Evolutionary conservation across 768 basidiomycete species (phyloP), one percentile per base, ranked within the genome.

Genomic region (Podaxis sp.): DNA sequence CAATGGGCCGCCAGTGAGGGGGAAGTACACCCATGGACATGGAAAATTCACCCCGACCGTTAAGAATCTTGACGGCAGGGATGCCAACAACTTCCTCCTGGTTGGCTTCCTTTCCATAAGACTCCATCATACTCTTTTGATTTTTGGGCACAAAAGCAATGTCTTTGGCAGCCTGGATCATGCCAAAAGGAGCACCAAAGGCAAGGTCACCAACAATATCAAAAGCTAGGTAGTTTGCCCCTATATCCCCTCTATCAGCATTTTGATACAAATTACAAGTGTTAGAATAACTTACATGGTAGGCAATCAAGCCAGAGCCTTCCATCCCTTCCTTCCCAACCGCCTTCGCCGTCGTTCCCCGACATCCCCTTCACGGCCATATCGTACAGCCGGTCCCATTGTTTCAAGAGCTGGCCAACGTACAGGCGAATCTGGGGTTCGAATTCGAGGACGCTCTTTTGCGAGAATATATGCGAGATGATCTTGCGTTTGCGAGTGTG

Each of bases 401-500:
- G 90, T 15, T 71, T 72, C 63, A 93, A 71, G 61, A 95, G 74
- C 57, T 82, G 75, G 1, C 70, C 73, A 19, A 94, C 82, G 67
- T 90, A 86, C 1, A 77, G 68, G 3, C 84, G 78, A 59, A 94
- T 84, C 64, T 92, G 85, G 0, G 92, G 90, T 72, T 95, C 93
- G 64, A 96, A 96, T 67, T 93, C 90, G 63, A 92, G 72, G 3
- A 96, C 92, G 59, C 75, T 91, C 78, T 95, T 95, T 71, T 90
- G 89, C 1, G 88, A 88, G 75, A 92, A 92, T 68, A 93, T 88
- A 70, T 92, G 86, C 0, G 92, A 88, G 52, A 96, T 84, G 64
- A 97, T 92, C 77, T 96, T 96, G 77, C 93, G 87, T 76, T 95
- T 96, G 48, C 94, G 86, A 5, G 91, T 82, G 71, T 96, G 94